Conservation (phyloP, 2,329 filamentous ascomycete species). For the Aspergillus terreus region DNA sequence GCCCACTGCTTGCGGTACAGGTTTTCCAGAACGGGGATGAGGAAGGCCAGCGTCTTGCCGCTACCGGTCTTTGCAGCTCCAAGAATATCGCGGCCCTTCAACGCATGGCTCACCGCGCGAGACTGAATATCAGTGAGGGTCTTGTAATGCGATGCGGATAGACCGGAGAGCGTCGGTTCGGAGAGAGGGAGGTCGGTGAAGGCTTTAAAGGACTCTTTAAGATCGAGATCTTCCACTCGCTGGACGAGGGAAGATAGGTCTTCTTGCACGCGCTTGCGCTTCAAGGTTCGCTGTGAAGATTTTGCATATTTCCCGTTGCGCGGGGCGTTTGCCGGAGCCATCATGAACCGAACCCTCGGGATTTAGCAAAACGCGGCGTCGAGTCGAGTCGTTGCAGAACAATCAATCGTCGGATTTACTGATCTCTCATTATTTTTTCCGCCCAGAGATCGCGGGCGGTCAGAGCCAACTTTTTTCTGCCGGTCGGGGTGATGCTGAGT, state of each 20-base stretch:
- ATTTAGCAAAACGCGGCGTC: conserved; percentile 1
- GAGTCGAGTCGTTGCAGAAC: conserved; percentile 7
- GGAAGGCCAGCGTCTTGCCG: conserved; percentile 90
- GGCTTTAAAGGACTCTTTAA: conserved; percentile 53
- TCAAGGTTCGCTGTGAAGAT: conserved; percentile 30
- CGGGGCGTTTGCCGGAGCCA: conserved; percentile 29
- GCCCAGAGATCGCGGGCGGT: conserved; percentile 17
- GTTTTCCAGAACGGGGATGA: conserved; percentile 88
- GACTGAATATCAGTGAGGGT: conserved; percentile 88
- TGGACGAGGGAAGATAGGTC: conserved; percentile 40
- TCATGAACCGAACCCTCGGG: conserved; percentile 17
- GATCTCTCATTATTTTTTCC: conserved; percentile 7
- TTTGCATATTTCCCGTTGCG: conserved; percentile 28
- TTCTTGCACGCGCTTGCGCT: conserved; percentile 46
- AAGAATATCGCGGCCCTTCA: conserved; percentile 83
- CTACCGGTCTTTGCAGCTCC: conserved; percentile 94
- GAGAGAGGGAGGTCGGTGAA: conserved; percentile 88
- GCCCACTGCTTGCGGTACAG: conserved; percentile 87
- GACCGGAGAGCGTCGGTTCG: conserved; percentile 69
- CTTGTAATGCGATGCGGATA: conserved; percentile 84
- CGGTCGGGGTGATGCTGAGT: conserved; percentile 27
- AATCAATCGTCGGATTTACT: not conserved
- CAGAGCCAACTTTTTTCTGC: conserved; percentile 28
- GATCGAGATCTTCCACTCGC: conserved; percentile 43
- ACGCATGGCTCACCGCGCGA: conserved; percentile 78